Conservation (phyloP, 2,329 filamentous ascomycete species). For the Seiridium unicorne region DNA sequence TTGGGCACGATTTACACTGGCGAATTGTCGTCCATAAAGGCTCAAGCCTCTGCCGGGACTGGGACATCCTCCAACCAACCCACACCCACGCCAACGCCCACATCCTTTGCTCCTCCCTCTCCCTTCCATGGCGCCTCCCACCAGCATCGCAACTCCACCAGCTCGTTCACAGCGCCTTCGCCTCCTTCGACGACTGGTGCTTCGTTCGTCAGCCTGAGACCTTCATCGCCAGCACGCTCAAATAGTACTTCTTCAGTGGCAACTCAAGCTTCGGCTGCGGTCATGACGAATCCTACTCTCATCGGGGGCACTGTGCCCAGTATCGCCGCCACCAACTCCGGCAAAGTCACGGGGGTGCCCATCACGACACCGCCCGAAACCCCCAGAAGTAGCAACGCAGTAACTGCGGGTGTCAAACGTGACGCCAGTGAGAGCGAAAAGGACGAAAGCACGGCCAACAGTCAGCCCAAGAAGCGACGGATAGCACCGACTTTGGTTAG, state of each 20-base stretch:
- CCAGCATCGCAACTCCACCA: constrained; percentile 56
- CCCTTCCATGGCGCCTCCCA: constrained; percentile 51
- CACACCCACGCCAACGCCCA: constrained; percentile 66
- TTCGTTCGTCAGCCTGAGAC: constrained; percentile 61
- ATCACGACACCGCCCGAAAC: constrained; percentile 91
- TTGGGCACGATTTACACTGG: constrained; percentile 79
- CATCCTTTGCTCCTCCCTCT: constrained; percentile 59
- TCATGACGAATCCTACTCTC: constrained; percentile 76
- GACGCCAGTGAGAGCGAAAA: constrained; percentile 56
- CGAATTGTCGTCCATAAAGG: constrained; percentile 54
- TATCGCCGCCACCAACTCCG: constrained; percentile 71
- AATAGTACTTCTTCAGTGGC: constrained; percentile 81
- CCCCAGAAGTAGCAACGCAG: constrained; percentile 61
- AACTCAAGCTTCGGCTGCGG: constrained; percentile 55
- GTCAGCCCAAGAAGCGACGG: constrained; percentile 63
- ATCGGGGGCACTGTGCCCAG: constrained; percentile 75
- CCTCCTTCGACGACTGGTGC: constrained; percentile 48
- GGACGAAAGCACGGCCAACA: constrained; percentile 41
- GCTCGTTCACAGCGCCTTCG: constrained; percentile 58
- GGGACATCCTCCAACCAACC: constrained; percentile 55
- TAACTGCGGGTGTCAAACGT: constrained; percentile 48
- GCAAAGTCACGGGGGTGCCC: constrained; percentile 62
- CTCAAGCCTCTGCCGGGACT: constrained; percentile 36
- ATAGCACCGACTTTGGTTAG: constrained; percentile 66
- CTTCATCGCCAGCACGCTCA: constrained; percentile 78